phyloP scores from a whole-genome alignment of 352 stramenopile genomes.

The Globisporangium nunn region DNA sequence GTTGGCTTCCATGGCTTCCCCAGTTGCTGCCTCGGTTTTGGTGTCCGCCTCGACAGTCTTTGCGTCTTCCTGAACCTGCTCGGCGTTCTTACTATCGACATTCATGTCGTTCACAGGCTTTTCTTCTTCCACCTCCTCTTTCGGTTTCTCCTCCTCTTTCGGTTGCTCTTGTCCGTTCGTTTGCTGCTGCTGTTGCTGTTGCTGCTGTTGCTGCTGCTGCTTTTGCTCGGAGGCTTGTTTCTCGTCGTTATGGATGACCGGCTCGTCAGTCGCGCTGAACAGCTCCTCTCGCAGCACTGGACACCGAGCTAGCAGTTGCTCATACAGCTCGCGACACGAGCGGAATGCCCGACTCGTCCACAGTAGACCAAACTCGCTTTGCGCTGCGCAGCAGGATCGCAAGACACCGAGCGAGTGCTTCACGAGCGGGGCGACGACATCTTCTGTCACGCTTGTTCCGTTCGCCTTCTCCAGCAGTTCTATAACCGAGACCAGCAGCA shows the following conservation, averaged over 20 bases:
- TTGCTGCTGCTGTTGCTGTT: too few relatives aligned
- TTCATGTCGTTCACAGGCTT: neutral
- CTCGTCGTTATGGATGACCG: neutral
- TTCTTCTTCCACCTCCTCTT: neutral
- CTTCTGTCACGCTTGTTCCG: constrained; percentile 7
- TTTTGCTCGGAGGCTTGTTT: neutral
- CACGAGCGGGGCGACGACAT: constrained; percentile 30
- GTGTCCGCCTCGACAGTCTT: neutral
- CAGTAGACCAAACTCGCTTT: constrained; percentile 57
- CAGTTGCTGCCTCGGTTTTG: neutral
- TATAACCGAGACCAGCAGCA: constrained; percentile 42
- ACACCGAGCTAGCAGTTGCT: constrained; percentile 47
- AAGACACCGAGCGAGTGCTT: constrained; percentile 39
- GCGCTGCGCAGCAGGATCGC: constrained; percentile 30
- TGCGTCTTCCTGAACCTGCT: neutral
- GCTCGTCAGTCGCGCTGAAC: constrained; percentile 11
- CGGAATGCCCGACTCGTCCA: constrained; percentile 52
- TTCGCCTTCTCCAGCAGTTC: constrained; percentile 39
- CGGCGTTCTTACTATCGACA: neutral
- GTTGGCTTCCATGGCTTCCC: neutral
- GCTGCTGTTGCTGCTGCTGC: too few relatives aligned
- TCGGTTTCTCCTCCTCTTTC: neutral
- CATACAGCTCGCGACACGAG: constrained; percentile 48
- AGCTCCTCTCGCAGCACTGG: constrained; percentile 14
- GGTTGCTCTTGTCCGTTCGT: neutral